A percentile compares a stretch with the other conserved stretches of the same genome.
Conservation (phyloP, 2,329 filamentous ascomycete genomes). For the Pseudogymnoascus sp. region DNA sequence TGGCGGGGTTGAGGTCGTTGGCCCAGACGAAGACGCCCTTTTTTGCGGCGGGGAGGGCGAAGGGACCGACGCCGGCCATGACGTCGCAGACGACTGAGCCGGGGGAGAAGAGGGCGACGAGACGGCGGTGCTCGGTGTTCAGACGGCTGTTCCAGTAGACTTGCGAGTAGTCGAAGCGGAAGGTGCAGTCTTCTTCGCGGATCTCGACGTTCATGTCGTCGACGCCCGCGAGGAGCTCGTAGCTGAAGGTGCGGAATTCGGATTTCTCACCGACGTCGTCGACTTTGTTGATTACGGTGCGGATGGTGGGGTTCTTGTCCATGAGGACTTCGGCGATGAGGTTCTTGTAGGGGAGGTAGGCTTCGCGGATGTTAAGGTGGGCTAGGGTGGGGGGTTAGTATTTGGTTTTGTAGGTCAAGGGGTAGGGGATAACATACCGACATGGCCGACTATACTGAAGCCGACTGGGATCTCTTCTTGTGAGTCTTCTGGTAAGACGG, state of each 20-base stretch:
- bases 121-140: conserved; percentile 77
- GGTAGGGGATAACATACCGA: conserved; percentile 47
- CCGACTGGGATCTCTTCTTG: conserved; percentile 76
- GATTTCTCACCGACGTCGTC: conserved; percentile 80
- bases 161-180: conserved; percentile 87
- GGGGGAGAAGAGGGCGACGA: conserved; percentile 67
- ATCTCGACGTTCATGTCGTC: conserved; percentile 79
- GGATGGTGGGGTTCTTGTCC: conserved; percentile 78
- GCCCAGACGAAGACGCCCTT: conserved; percentile 90
- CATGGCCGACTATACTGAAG: conserved; percentile 83
- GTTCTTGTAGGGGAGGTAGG: conserved; percentile 77
- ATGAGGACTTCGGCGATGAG: conserved; percentile 78
- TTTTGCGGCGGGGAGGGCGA: conserved; percentile 85
- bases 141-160: conserved; percentile 98
- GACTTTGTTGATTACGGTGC: conserved; percentile 92
- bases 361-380: conserved; percentile 80
- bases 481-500: conserved; percentile 72
- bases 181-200: conserved; percentile 75
- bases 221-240: conserved; percentile 79
- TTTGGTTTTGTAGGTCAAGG: conserved; percentile 14
- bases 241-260: conserved; percentile 84
- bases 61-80: conserved; percentile 95
- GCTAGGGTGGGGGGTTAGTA: conserved; percentile 40
- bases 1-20: conserved; percentile 93
- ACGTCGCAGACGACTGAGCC: conserved; percentile 92